Conservation (phyloP, 169 alveolate species). For the Plasmodium malariae region DNA sequence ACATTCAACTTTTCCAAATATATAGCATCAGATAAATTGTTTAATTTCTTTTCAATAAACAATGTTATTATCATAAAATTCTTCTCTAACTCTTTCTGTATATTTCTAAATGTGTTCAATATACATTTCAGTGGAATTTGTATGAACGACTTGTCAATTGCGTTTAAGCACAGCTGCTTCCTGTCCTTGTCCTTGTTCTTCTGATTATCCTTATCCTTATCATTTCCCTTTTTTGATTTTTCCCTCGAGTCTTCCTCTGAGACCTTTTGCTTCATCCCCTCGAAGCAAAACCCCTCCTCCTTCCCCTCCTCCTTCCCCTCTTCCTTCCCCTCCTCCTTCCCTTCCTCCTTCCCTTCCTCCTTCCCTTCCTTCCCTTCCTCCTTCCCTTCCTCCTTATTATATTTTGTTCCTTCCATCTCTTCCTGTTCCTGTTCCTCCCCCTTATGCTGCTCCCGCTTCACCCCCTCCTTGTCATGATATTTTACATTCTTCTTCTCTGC, state of each 20-base stretch:
- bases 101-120: constrained; percentile 47
- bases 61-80: constrained; percentile 60
- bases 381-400: neutral
- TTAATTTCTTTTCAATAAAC: constrained; percentile 57
- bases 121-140: constrained; percentile 58
- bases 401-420: neutral
- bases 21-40: constrained; percentile 17
- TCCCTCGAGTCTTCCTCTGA: neutral
- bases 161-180: constrained; percentile 10
- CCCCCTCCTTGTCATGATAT: neutral
- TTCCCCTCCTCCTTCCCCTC: neutral
- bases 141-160: constrained; percentile 54
- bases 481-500: neutral
- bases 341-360: constrained; percentile 1
- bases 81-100: constrained; percentile 61
- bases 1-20: constrained; percentile 32
- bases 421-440: neutral
- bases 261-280: neutral
- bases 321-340: neutral
- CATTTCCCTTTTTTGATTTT: neutral
- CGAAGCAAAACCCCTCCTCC: neutral
- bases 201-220: neutral
- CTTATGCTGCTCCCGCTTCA: neutral
- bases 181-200: no score
- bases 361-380: neutral